phyloP scores from a whole-genome alignment of 2,329 filamentous ascomycete species.

The Fusarium acutatum region DNA sequence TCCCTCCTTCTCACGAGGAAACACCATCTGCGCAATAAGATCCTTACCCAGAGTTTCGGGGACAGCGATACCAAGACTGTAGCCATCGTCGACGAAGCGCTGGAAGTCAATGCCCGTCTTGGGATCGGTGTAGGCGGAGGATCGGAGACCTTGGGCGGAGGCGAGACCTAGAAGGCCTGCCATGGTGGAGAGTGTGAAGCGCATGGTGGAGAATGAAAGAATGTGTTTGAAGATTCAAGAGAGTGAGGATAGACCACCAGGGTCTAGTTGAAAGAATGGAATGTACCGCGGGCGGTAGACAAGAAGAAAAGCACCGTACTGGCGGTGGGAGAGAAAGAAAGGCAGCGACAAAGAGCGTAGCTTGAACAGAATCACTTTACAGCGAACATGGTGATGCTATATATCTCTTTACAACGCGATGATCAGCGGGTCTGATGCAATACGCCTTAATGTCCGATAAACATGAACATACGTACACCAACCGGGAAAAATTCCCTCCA shows the following conservation, averaged over 20 bases:
- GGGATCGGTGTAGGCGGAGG: constrained; percentile 50
- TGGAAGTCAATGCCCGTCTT: constrained; percentile 57
- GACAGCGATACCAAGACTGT: constrained; percentile 59
- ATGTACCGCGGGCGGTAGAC: constrained; percentile 22
- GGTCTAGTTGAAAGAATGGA: constrained; percentile 26
- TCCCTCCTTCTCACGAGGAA: constrained; percentile 48
- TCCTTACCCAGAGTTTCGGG: constrained; percentile 59
- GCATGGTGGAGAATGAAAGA: constrained; percentile 25
- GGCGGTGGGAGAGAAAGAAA: constrained; percentile 24
- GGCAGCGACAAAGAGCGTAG: constrained; percentile 8
- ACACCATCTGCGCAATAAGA: constrained; percentile 63
- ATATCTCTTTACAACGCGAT: neutral
- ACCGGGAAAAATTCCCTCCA: neutral
- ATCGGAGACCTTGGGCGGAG: constrained; percentile 29
- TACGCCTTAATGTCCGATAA: constrained; percentile 28
- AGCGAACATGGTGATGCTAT: neutral
- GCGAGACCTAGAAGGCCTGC: constrained; percentile 36
- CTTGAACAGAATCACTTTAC: neutral
- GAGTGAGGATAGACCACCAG: constrained; percentile 33
- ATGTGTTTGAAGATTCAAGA: neutral
- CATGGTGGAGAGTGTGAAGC: constrained; percentile 14
- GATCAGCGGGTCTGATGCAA: neutral
- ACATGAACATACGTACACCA: neutral
- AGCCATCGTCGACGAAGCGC: constrained; percentile 49
- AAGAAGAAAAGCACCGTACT: constrained; percentile 15